phyloP scores from a whole-genome alignment of 2,329 filamentous ascomycete genomes.

The Metarhizium sp. region DNA sequence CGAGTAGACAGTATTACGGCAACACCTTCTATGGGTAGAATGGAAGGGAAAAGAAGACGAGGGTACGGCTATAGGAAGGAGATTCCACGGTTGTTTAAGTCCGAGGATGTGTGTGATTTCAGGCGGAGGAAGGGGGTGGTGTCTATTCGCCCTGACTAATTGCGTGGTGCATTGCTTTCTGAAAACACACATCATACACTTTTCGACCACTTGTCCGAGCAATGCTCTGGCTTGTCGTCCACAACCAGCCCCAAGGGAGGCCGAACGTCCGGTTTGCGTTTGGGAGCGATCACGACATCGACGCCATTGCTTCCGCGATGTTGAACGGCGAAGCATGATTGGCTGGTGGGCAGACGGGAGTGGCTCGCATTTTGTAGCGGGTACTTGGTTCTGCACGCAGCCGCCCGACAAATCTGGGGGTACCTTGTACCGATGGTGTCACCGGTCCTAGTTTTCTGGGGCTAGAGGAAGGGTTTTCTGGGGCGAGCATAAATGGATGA shows the following conservation, averaged over 20 bases:
- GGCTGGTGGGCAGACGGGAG: slow-evolving; percentile 16
- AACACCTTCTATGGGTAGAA: neutral
- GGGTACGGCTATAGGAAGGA: neutral
- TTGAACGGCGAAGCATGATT: slow-evolving; percentile 23
- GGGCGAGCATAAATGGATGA: neutral
- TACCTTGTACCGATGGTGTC: neutral
- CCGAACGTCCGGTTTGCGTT: slow-evolving; percentile 17
- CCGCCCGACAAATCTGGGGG: neutral
- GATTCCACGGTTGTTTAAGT: neutral
- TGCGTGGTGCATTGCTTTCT: neutral
- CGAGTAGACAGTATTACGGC: neutral
- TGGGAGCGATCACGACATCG: slow-evolving; percentile 41
- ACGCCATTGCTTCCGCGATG: slow-evolving; percentile 41
- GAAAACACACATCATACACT: slow-evolving; percentile 3
- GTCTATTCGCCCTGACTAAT: neutral
- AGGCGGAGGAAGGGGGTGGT: neutral
- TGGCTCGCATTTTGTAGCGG: slow-evolving; percentile 6
- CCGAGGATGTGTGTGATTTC: neutral
- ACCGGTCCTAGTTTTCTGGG: slow-evolving; percentile 4
- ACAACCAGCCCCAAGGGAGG: neutral
- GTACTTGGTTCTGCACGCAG: neutral
- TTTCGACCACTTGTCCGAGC: neutral
- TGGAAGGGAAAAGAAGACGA: too few relatives aligned
- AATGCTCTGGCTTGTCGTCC: neutral
- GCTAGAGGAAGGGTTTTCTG: slow-evolving; percentile 1